Evolutionary conservation across 345 rosid species (phyloP).

Genomic region (Dipteronia sinensis): DNA sequence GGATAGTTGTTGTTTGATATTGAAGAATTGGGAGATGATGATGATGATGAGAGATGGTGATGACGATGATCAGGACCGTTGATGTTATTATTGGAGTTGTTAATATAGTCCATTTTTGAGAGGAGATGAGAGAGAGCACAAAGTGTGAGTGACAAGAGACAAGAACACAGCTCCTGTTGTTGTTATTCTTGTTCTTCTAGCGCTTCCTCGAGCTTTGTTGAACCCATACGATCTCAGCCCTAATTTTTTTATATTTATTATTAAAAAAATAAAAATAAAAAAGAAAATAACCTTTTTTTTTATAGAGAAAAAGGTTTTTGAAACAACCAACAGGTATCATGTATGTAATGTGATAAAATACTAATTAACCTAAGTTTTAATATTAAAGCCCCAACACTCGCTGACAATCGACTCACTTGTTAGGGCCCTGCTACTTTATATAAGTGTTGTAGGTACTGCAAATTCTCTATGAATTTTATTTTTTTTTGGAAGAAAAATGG

Average conservation of each 20-base stretch:
- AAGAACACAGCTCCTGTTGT: conserved; percentile 4
- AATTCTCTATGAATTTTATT: too few species aligned
- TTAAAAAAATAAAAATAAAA: too few species aligned
- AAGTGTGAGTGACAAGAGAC: not conserved
- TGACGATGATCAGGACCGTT: not conserved
- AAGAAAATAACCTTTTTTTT: not conserved
- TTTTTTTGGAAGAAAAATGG: too few species aligned
- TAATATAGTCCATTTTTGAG: not conserved
- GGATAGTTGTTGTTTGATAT: not conserved
- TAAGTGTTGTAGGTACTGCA: too few species aligned
- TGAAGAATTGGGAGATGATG: not conserved
- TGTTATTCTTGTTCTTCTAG: not conserved
- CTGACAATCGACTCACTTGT: too few species aligned
- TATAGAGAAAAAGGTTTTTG: not conserved
- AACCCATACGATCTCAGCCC: not conserved
- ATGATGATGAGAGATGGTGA: too few species aligned
- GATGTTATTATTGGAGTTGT: not conserved
- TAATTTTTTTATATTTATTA: too few species aligned
- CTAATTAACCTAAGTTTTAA: too few species aligned
- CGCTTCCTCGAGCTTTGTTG: not conserved
- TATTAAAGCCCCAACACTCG: too few species aligned
- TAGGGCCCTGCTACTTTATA: too few species aligned
- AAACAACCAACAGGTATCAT: too few species aligned
- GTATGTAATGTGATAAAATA: too few species aligned
- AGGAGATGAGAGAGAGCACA: not conserved